Evolutionary conservation across 805 yeast species (phyloP).

Genomic region (Saccharomycodes ludwigii): DNA sequence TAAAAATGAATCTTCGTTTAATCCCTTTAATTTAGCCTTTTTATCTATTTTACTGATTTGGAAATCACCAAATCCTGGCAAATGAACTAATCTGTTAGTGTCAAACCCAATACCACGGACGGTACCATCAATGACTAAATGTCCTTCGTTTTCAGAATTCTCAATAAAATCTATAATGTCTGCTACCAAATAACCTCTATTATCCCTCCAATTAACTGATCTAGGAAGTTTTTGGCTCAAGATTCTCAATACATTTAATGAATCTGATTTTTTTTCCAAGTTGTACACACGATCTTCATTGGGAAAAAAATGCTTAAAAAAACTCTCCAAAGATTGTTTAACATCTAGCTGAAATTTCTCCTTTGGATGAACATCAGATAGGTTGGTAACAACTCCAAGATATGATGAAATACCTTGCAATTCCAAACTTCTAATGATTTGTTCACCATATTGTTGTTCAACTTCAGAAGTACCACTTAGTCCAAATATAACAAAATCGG

Average conservation of each 20-base stretch:
- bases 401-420: constrained; percentile 85
- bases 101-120: constrained; percentile 81
- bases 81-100: constrained; percentile 65
- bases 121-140: constrained; percentile 61
- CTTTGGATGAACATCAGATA: constrained; percentile 54
- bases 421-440: constrained; percentile 74
- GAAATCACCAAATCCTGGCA: constrained; percentile 87
- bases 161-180: constrained; percentile 36
- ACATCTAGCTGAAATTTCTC: constrained; percentile 66
- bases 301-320: constrained; percentile 68
- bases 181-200: constrained; percentile 79
- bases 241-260: constrained; percentile 57
- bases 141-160: constrained; percentile 16
- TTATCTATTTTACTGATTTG: constrained; percentile 55
- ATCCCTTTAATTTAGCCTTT: constrained; percentile 12
- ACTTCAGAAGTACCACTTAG: constrained; percentile 80
- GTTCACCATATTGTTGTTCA: constrained; percentile 71
- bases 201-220: constrained; percentile 81
- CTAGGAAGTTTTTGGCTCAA: constrained; percentile 82
- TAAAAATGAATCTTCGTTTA: constrained; percentile 15
- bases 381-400: constrained; percentile 66
- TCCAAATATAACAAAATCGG: constrained; percentile 87
- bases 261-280: constrained; percentile 55
- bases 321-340: constrained; percentile 49
- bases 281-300: constrained; percentile 66